A percentile compares a stretch with the other conserved stretches of the same genome.
Conservation (phyloP, 495 filamentous ascomycete genomes). For the Aspergillus bridgeri region DNA sequence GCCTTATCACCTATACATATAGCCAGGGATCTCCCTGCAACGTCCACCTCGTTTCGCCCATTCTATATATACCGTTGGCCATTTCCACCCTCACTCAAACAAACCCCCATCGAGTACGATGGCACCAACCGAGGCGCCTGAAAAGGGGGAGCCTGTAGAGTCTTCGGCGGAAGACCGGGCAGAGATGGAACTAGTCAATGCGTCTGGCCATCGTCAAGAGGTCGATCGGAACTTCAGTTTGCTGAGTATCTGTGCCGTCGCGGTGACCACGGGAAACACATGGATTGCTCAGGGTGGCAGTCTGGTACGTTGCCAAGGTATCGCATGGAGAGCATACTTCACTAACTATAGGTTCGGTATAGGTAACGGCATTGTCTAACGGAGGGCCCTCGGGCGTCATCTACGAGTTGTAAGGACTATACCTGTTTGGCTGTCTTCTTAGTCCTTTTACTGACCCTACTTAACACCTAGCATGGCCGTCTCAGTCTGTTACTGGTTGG, state of each 20-base stretch:
- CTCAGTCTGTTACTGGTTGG: slow-evolving; percentile 49
- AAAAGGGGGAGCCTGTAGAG: slow-evolving; percentile 12
- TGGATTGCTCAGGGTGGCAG: slow-evolving; percentile 59
- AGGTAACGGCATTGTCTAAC: slow-evolving; percentile 38
- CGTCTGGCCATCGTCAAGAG: slow-evolving; percentile 56
- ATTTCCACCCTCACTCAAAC: neutral
- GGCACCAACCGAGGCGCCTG: neutral
- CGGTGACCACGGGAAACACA: slow-evolving; percentile 54
- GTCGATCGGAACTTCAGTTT: slow-evolving; percentile 59
- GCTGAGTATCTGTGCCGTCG: slow-evolving; percentile 53
- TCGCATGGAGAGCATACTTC: neutral
- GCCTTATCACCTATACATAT: neutral
- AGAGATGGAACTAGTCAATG: slow-evolving; percentile 43
- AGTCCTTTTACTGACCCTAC: slow-evolving; percentile 13
- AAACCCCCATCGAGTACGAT: neutral
- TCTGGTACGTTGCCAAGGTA: slow-evolving; percentile 24
- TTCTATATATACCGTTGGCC: neutral
- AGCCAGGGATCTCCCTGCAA: neutral
- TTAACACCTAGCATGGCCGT: slow-evolving; percentile 37
- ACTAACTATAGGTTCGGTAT: neutral
- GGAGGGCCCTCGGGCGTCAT: slow-evolving; percentile 49
- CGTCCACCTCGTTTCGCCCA: neutral
- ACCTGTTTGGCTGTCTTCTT: neutral
- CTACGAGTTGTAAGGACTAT: slow-evolving; percentile 46
- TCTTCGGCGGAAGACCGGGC: slow-evolving; percentile 18